These are phyloP conservation scores for Thelonectria blattea DNA, from an alignment of 2,329 filamentous ascomycete genomes.

Conservation along the genomic window DNA sequence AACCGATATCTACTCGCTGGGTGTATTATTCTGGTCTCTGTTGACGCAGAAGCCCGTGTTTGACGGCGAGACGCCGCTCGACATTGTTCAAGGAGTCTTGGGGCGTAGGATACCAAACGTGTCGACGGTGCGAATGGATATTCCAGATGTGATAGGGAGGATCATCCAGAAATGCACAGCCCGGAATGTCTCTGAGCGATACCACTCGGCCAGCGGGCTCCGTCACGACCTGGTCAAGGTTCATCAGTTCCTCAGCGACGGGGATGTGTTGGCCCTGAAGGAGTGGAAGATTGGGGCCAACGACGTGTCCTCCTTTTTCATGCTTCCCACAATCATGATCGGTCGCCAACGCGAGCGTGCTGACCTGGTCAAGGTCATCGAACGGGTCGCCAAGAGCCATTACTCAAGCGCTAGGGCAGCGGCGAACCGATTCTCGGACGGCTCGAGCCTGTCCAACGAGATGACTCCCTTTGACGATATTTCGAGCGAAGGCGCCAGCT, in stretches of 20 bases:
- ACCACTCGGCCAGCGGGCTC: slow-evolving; percentile 86
- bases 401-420: slow-evolving; percentile 50
- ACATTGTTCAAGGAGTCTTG: slow-evolving; percentile 90
- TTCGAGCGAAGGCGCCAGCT: slow-evolving; percentile 67
- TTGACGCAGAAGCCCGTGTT: slow-evolving; percentile 82
- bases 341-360: slow-evolving; percentile 77
- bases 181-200: slow-evolving; percentile 85
- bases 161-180: slow-evolving; percentile 93
- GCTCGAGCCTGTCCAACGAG: slow-evolving; percentile 60
- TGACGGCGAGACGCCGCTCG: slow-evolving; percentile 78
- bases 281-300: slow-evolving; percentile 80
- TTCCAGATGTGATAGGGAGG: slow-evolving; percentile 80
- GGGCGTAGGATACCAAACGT: slow-evolving; percentile 78
- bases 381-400: slow-evolving; percentile 75
- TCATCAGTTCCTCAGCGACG: slow-evolving; percentile 75
- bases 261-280: slow-evolving; percentile 72
- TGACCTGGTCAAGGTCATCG: slow-evolving; percentile 74
- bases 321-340: slow-evolving; percentile 81
- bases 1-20: slow-evolving; percentile 92
- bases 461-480: slow-evolving; percentile 55
- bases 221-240: slow-evolving; percentile 80
- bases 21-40: slow-evolving; percentile 87
- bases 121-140: slow-evolving; percentile 77
- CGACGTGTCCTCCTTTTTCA: slow-evolving; percentile 92
- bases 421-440: slow-evolving; percentile 57